phyloP scores from a whole-genome alignment of 768 basidiomycete genomes.

The Boletus huronensis region DNA sequence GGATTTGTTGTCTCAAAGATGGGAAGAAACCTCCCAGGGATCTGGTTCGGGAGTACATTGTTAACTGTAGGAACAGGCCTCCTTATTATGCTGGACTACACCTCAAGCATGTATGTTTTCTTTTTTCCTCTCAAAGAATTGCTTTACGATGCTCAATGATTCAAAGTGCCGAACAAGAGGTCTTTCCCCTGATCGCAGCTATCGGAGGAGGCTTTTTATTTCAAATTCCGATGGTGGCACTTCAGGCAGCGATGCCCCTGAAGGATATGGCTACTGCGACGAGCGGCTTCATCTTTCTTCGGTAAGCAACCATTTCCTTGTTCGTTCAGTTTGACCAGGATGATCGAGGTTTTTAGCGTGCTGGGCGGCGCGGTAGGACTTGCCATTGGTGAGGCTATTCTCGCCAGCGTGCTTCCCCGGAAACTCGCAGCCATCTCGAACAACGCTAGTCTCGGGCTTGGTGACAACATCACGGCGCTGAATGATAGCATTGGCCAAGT shows the following conservation, averaged over 20 bases:
- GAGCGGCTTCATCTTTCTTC: conserved; percentile 69
- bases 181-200: conserved; percentile 66
- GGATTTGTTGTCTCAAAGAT: conserved; percentile 58
- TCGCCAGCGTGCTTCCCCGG: conserved; percentile 46
- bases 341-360: conserved; percentile 37
- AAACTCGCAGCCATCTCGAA: conserved; percentile 35
- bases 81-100: conserved; percentile 63
- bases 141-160: conserved; percentile 1
- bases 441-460: conserved; percentile 17
- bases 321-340: neutral
- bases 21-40: conserved; percentile 53
- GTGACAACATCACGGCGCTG: conserved; percentile 40
- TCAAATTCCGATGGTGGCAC: conserved; percentile 62
- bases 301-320: conserved; percentile 32
- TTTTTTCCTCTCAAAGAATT: neutral
- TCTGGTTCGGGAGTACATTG: conserved; percentile 60
- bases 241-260: conserved; percentile 86
- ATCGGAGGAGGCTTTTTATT: conserved; percentile 63
- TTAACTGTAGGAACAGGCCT: conserved; percentile 66
- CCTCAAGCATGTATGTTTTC: conserved; percentile 45
- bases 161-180: conserved; percentile 52
- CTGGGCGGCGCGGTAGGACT: conserved; percentile 74
- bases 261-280: conserved; percentile 81
- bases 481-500: conserved; percentile 45
- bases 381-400: conserved; percentile 67